Conservation (phyloP, 2,329 filamentous ascomycete genomes). For the Calonectria pauciramosa region DNA sequence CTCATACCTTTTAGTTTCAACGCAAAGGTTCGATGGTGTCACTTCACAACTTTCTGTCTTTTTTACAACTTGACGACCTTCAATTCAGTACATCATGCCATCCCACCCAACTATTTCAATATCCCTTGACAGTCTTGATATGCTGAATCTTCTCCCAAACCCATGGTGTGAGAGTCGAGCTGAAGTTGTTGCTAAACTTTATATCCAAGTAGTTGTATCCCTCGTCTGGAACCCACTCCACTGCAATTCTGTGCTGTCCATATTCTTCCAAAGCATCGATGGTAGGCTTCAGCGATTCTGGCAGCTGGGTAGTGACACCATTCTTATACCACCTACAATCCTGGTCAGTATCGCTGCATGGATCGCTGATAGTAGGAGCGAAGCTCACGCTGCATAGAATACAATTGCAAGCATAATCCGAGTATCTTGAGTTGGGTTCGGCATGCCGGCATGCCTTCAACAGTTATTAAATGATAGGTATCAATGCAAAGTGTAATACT, state of each 20-base stretch:
- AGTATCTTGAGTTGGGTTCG: not conserved
- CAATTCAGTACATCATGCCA: not conserved
- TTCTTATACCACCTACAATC: not conserved
- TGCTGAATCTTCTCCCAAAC: conserved; percentile 36
- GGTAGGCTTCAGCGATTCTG: not conserved
- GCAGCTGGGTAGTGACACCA: not conserved
- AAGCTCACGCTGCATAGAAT: not conserved
- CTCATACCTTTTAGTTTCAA: not conserved
- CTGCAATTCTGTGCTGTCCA: not conserved
- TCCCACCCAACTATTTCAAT: not conserved
- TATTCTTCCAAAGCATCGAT: not conserved
- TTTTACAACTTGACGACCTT: not conserved
- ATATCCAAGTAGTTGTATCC: conserved; percentile 37
- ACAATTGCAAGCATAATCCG: conserved; percentile 4
- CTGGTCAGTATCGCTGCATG: not conserved
- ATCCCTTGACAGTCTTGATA: conserved; percentile 17
- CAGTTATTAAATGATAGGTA: not conserved
- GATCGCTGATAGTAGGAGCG: too few relatives aligned
- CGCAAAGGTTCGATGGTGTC: not conserved
- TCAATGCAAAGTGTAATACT: not conserved
- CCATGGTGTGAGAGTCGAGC: conserved; percentile 35
- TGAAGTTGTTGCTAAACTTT: conserved; percentile 46
- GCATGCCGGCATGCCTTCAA: not conserved
- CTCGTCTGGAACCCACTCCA: not conserved
- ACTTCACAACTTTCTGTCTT: not conserved